Conservation (phyloP, 2,329 filamentous ascomycete genomes). For the Verticillium longisporum region DNA sequence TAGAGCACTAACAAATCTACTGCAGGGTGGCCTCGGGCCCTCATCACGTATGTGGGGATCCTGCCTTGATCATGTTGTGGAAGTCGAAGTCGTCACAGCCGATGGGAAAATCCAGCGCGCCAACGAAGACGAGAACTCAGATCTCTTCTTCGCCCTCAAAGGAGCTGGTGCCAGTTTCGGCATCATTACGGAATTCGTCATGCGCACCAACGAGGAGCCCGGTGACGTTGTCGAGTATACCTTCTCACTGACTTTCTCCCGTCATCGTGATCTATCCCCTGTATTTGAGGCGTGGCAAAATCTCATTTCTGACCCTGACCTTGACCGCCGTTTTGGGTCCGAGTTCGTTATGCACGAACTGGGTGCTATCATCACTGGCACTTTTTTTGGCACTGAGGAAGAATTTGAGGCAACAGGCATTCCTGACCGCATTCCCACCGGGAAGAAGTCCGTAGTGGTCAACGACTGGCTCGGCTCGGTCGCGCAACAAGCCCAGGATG, state of each 20-base stretch:
- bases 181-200: slow-evolving; percentile 49
- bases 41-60: slow-evolving; percentile 53
- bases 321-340: slow-evolving; percentile 52
- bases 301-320: slow-evolving; percentile 42
- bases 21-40: slow-evolving; percentile 50
- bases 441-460: slow-evolving; percentile 33
- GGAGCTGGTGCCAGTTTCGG: slow-evolving; percentile 52
- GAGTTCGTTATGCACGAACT: slow-evolving; percentile 48
- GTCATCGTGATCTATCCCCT: slow-evolving; percentile 36
- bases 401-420: slow-evolving; percentile 50
- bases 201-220: slow-evolving; percentile 50
- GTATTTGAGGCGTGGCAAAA: slow-evolving; percentile 53
- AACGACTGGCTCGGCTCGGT: slow-evolving; percentile 58
- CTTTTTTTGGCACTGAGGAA: slow-evolving; percentile 51
- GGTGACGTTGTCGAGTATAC: slow-evolving; percentile 51
- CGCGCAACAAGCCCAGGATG: slow-evolving; percentile 41
- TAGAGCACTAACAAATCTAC: neutral
- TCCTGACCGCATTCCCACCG: slow-evolving; percentile 35
- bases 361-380: slow-evolving; percentile 50
- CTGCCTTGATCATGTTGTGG: slow-evolving; percentile 46
- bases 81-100: slow-evolving; percentile 49
- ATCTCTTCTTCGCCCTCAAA: slow-evolving; percentile 50
- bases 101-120: slow-evolving; percentile 43
- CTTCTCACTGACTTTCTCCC: slow-evolving; percentile 44
- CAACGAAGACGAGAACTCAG: slow-evolving; percentile 37